phyloP scores from a whole-genome alignment of 2,329 filamentous ascomycete genomes.

The Ceratocystis albifundus region DNA sequence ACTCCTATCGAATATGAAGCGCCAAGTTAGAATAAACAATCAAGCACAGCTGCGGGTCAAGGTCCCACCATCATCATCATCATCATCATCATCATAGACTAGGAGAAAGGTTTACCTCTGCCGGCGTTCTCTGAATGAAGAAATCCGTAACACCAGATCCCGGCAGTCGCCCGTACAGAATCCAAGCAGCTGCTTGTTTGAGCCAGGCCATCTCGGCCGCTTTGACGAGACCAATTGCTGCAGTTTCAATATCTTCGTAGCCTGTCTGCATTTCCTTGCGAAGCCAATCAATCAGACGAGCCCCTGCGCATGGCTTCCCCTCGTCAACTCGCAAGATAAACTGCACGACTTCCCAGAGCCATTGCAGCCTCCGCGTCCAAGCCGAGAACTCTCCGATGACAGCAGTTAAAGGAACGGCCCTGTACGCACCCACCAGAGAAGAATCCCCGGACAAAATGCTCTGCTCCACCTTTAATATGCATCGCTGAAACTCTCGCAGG shows the following conservation, averaged over 20 bases:
- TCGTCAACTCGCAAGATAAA: constrained; percentile 22
- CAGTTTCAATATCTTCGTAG: constrained; percentile 72
- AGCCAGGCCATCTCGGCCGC: constrained; percentile 85
- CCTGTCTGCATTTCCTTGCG: constrained; percentile 72
- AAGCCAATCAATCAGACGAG: constrained; percentile 64
- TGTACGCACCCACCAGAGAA: constrained; percentile 74
- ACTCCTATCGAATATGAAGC: constrained; percentile 32
- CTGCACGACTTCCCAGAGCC: constrained; percentile 60
- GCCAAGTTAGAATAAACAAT: not conserved
- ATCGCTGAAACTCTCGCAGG: constrained; percentile 67
- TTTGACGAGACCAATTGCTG: constrained; percentile 59
- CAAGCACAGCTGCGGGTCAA: not conserved
- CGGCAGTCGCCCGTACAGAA: constrained; percentile 76
- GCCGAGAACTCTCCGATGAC: constrained; percentile 75
- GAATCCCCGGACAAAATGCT: constrained; percentile 66
- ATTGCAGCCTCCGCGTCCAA: constrained; percentile 75
- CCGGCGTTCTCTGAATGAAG: constrained; percentile 51
- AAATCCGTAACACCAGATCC: constrained; percentile 60
- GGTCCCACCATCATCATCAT: not conserved
- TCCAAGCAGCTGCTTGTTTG: constrained; percentile 79
- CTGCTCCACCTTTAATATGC: constrained; percentile 74
- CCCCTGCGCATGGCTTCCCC: constrained; percentile 45
- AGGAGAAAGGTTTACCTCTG: constrained; percentile 22
- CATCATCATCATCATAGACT: not conserved
- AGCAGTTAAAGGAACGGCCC: constrained; percentile 81